Base-by-base conservation (phyloP, 495 filamentous ascomycete genomes). In the Acidomyces sp. region DNA sequence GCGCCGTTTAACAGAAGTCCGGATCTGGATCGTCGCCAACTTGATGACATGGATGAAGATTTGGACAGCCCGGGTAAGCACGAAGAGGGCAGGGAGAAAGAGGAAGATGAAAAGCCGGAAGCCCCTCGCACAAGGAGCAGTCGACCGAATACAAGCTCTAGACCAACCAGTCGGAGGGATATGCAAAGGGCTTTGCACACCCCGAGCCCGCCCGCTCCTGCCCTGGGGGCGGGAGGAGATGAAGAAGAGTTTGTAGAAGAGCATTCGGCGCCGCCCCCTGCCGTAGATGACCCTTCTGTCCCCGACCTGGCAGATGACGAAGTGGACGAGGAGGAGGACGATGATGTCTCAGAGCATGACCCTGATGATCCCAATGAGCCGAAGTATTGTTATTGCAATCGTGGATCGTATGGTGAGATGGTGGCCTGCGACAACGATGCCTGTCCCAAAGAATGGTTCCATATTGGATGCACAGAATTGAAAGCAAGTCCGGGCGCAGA, bases 351-450 rank as follows among this genome's bases (percentile, higher is more conserved):
- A 1, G 75, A 78, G 28, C 75, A 71, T 2, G 77, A 78, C 16
- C 76, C 70, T 4, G 84, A 84, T 21, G 85, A 86, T 37, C 78
- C 72, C 11, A 76, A 85, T 40, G 90, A 95, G 57, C 83, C 81
- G 10, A 67, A 75, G 32, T 97, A 95, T 60, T 97, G 90, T 60
- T 84, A 85, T 60, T 97, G 90, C 58, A 82, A 95, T 48, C 73
- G 79, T 45, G 77, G 94, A 23, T 90, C 82, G 53, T 97, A 93
- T 54, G 90, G 90, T 16, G 83, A 93, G 62, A 97, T 97, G 90
- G 82, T 97, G 12, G 90, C 80, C n/a, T 97, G 90, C 49, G 90
- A 97, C 55, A 82, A 79, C 31, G 82, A 88, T 36, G 71, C 69
- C 19, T 97, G 90, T 62, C 71, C 77, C 45, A 70, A 75, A 46